Percentiles rank a stretch among this genome's conserved stretches.
Conservation (phyloP, 2,329 filamentous ascomycete genomes). For the Shiraia sp. region DNA sequence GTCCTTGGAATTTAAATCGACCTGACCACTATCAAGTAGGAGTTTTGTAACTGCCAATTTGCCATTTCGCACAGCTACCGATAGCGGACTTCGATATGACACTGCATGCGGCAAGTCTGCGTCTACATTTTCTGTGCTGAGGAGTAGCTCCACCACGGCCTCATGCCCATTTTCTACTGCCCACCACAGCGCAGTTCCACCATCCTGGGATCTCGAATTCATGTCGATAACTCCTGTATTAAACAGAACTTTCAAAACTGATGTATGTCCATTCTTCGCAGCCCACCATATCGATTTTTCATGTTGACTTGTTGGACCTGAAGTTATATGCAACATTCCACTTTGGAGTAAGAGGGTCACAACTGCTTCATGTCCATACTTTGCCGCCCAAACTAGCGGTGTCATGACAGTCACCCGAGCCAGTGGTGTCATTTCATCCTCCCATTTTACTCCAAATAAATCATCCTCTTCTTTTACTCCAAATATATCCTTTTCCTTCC, state of each 20-base stretch:
- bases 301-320: neutral
- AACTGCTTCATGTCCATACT: slow-evolving; percentile 1
- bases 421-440: neutral
- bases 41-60: slow-evolving; percentile 5
- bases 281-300: neutral
- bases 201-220: no score
- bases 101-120: slow-evolving; percentile 6
- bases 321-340: slow-evolving; percentile 4
- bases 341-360: slow-evolving; percentile 4
- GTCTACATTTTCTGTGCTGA: slow-evolving; percentile 1
- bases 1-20: slow-evolving; percentile 10
- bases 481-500: no score
- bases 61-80: slow-evolving; percentile 1
- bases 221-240: no score
- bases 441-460: slow-evolving; percentile 1
- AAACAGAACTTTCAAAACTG: neutral
- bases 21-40: slow-evolving; percentile 10
- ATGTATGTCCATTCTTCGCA: neutral
- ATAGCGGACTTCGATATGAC: neutral
- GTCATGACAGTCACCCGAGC: slow-evolving; percentile 1
- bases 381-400: slow-evolving; percentile 1
- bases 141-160: neutral
- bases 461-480: no score
- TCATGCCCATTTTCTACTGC: slow-evolving; percentile 6
- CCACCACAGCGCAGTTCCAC: neutral